These are phyloP conservation scores for Coniella lustricola DNA, from an alignment of 2,329 filamentous ascomycete species.

Conservation along the genomic window DNA sequence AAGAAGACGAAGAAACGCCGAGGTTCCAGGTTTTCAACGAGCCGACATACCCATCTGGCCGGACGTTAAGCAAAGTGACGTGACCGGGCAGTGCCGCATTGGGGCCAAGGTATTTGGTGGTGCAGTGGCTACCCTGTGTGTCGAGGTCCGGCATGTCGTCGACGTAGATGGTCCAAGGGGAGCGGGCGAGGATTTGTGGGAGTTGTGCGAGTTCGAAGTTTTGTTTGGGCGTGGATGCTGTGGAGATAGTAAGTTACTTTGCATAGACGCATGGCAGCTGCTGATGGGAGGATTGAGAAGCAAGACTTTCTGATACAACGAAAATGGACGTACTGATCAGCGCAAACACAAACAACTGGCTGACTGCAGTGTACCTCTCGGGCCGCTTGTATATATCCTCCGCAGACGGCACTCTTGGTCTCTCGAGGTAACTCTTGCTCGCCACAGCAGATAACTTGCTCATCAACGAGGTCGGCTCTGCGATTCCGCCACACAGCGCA, in stretches of 20 bases:
- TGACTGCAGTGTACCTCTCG: constrained; percentile 61
- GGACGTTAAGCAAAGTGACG: constrained; percentile 59
- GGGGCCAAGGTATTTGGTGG: constrained; percentile 60
- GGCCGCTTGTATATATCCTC: constrained; percentile 61
- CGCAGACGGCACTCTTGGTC: constrained; percentile 48
- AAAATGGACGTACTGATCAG: constrained; percentile 57
- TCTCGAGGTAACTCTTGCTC: constrained; percentile 52
- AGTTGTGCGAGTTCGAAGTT: constrained; percentile 61
- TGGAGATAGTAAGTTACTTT: not conserved
- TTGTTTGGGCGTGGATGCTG: constrained; percentile 52
- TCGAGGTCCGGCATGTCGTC: constrained; percentile 56
- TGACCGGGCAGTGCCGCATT: constrained; percentile 40
- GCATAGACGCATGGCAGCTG: too few relatives aligned
- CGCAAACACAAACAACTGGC: constrained; percentile 62
- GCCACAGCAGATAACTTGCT: constrained; percentile 53
- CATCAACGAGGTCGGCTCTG: constrained; percentile 45
- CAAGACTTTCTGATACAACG: too few relatives aligned
- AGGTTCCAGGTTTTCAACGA: constrained; percentile 47
- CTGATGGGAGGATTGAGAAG: too few relatives aligned
- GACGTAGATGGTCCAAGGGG: constrained; percentile 66
- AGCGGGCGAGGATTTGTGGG: constrained; percentile 53
- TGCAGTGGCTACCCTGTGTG: constrained; percentile 46
- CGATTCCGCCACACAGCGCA: constrained; percentile 41
- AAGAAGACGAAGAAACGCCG: too few relatives aligned
- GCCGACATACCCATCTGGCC: constrained; percentile 69